These are phyloP conservation scores for Aspergillus hortae DNA, from an alignment of 2,329 filamentous ascomycete genomes.

Conservation along the genomic window DNA sequence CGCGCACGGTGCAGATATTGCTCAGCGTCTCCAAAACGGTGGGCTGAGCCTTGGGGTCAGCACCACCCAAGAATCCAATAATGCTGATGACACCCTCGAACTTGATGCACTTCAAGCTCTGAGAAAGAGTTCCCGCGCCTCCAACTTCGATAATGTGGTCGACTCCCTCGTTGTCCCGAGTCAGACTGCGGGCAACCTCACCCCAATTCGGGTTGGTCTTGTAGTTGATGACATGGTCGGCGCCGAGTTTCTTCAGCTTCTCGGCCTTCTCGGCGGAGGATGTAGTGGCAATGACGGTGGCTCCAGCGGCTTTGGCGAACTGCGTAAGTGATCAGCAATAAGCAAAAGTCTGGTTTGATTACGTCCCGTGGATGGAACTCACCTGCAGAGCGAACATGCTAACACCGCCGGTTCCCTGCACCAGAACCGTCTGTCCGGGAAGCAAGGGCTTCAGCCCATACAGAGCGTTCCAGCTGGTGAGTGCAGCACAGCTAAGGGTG, in stretches of 20 bases:
- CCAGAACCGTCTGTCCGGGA: conserved; percentile 56
- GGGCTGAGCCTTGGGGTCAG: conserved; percentile 45
- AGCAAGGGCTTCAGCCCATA: conserved; percentile 54
- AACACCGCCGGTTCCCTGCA: conserved; percentile 61
- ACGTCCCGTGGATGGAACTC: not conserved
- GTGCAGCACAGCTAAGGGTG: conserved; percentile 58
- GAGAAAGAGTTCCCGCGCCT: conserved; percentile 57
- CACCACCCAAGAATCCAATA: conserved; percentile 57
- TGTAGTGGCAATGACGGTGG: conserved; percentile 57
- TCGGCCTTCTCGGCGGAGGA: conserved; percentile 54
- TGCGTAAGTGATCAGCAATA: conserved; percentile 9
- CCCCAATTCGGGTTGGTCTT: conserved; percentile 58
- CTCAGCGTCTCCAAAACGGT: conserved; percentile 50
- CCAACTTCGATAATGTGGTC: conserved; percentile 66
- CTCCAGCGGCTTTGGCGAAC: conserved; percentile 51
- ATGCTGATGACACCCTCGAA: conserved; percentile 55
- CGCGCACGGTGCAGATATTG: conserved; percentile 54
- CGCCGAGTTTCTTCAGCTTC: conserved; percentile 54
- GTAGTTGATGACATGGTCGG: conserved; percentile 61
- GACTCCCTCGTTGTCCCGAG: conserved; percentile 52
- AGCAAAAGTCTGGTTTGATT: not conserved
- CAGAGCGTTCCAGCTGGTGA: conserved; percentile 65
- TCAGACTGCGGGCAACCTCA: conserved; percentile 50
- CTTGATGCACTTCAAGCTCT: conserved; percentile 53
- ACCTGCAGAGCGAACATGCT: conserved; percentile 55